phyloP scores from a whole-genome alignment of 2,329 filamentous ascomycete genomes.

The Apiospora pterosperma region DNA sequence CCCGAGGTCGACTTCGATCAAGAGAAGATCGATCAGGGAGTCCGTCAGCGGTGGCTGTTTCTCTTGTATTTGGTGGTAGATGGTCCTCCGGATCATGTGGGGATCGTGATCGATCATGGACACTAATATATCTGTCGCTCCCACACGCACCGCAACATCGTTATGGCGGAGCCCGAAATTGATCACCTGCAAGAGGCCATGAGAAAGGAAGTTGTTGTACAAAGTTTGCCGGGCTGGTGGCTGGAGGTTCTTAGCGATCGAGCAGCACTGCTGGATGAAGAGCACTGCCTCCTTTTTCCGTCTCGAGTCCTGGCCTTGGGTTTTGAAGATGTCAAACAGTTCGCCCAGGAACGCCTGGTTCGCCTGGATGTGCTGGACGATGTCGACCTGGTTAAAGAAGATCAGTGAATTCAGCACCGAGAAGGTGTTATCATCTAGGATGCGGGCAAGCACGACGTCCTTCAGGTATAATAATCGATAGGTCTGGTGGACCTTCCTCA shows the following conservation, averaged over 20 bases:
- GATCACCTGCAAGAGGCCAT: conserved; percentile 85
- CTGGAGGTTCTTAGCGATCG: conserved; percentile 92
- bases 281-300: conserved; percentile 91
- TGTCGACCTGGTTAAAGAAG: conserved; percentile 98
- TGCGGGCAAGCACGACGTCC: conserved; percentile 94
- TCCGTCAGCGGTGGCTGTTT: conserved; percentile 85
- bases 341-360: conserved; percentile 78
- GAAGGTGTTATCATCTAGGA: conserved; percentile 96
- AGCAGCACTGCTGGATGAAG: conserved; percentile 95
- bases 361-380: conserved; percentile 88
- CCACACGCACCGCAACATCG: conserved; percentile 82
- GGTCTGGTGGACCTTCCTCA: conserved; percentile 91
- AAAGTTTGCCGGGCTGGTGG: conserved; percentile 74
- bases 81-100: conserved; percentile 87
- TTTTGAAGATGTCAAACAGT: conserved; percentile 80
- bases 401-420: conserved; percentile 96
- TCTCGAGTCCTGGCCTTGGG: conserved; percentile 59
- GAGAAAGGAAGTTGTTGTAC: conserved; percentile 84
- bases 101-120: conserved; percentile 95
- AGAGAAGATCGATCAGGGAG: conserved; percentile 84
- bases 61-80: conserved; percentile 88
- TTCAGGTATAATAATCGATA: conserved; percentile 96
- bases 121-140: conserved; percentile 89
- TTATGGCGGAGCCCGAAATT: conserved; percentile 84
- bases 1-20: conserved; percentile 88